Evolutionary conservation across 345 rosid species (phyloP), one percentile per base, ranked within the genome.

Genomic region (Toxicodendron radicans): DNA sequence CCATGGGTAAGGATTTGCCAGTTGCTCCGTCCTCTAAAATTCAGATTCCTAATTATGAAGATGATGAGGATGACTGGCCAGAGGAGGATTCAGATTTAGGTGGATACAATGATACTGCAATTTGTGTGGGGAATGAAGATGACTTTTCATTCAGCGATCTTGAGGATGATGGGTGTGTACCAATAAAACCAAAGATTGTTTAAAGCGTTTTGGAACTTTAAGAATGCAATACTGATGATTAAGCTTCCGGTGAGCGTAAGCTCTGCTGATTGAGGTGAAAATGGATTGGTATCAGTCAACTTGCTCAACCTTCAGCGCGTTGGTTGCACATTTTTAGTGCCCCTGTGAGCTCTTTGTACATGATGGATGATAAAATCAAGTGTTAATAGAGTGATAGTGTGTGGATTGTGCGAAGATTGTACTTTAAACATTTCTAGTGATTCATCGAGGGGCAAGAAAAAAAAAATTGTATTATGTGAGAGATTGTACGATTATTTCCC

Each of bases 141-240:
- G 97, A 95, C 85, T 79, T 93, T 24, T 87, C 99, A 21, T 95
- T 91, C 76, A 95, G 99, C 88, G 98, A 95, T 80, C 93, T 95
- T 5, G 98, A 95, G 84, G 97, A 90, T 21, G 85, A 78, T 68
- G 78, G 67, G n/a, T 71, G 56, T 46, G 76, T 74, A 51, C 86
- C 80, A 63, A 66, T 81, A 21, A 91, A 83, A 73, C 68, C 84
- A 58, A 85, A 83, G 85, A 74, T 71, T 64, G 71, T 75, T 67
- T 16, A 23, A 71, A 79, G 62, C 65, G 70, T 20, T 18, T 35
- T 24, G 68, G 78, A 78, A 71, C 51, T 10, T 73, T 54, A 17
- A 69, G 63, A 75, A 59, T 51, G 51, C 63, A 45, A 72, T 58
- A 38, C 74, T 54, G 60, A 17, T 52, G 49, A 18, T 20, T 4